phyloP scores from a whole-genome alignment of 345 rosid genomes.

The Crucihimalaya himalaica region DNA sequence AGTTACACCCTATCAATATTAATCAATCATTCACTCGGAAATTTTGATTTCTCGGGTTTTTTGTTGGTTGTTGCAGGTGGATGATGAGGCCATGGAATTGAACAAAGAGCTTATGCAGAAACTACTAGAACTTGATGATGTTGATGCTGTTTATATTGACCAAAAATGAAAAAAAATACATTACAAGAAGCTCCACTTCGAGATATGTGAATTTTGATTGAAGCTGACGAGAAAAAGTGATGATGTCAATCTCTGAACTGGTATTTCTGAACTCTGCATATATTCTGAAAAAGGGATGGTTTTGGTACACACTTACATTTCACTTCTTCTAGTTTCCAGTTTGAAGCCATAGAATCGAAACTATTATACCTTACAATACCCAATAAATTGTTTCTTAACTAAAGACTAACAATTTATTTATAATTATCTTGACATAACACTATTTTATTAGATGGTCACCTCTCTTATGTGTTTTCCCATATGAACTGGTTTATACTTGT shows the following conservation, averaged over 20 bases:
- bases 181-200: constrained; percentile 14
- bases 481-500: no score
- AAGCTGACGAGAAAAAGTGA: neutral
- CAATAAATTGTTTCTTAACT: neutral
- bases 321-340: neutral
- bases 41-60: neutral
- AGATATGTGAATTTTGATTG: neutral
- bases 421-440: neutral
- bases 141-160: constrained; percentile 86
- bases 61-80: constrained; percentile 61
- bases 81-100: constrained; percentile 89
- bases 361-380: neutral
- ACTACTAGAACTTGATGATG: constrained; percentile 89
- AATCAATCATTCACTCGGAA: neutral
- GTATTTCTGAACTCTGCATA: constrained; percentile 26
- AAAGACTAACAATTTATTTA: neutral
- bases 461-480: no score
- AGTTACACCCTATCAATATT: constrained; percentile 4
- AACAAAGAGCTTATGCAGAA: constrained; percentile 80
- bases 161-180: constrained; percentile 51
- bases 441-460: neutral
- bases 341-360: neutral
- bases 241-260: constrained; percentile 9
- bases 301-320: constrained; percentile 5
- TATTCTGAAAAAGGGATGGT: constrained; percentile 18